Evolutionary conservation across 345 rosid species (phyloP).

Genomic region (Lumnitzera littorea): DNA sequence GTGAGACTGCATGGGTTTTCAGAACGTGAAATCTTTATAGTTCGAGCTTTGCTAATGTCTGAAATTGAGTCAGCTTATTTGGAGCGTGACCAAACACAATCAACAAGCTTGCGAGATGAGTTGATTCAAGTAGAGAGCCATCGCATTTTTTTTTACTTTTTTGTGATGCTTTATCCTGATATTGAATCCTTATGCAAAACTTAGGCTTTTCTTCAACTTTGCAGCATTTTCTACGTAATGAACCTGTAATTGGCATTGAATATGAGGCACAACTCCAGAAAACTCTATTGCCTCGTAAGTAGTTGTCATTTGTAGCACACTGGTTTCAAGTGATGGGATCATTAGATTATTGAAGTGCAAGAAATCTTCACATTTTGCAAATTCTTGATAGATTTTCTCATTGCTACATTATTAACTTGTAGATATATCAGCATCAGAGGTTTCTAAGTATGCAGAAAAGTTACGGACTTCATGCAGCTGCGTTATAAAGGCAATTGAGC

Average conservation of each 20-base stretch:
- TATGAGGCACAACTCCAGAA: constrained; percentile 88
- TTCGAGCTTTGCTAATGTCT: constrained; percentile 71
- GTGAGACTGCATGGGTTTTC: constrained; percentile 88
- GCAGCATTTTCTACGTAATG: constrained; percentile 57
- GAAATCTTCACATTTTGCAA: no score
- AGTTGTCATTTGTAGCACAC: neutral
- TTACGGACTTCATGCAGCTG: constrained; percentile 63
- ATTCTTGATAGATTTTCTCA: neutral
- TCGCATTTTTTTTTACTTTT: constrained; percentile 4
- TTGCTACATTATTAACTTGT: constrained; percentile 11
- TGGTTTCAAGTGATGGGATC: no score
- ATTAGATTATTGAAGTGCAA: no score
- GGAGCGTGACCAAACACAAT: constrained; percentile 91
- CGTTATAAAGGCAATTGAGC: constrained; percentile 80
- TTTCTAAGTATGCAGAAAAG: constrained; percentile 70
- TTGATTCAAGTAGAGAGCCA: constrained; percentile 56
- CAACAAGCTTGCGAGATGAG: constrained; percentile 83
- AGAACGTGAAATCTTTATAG: constrained; percentile 80
- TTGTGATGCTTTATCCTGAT: constrained; percentile 1
- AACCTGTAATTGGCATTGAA: constrained; percentile 85
- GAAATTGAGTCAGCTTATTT: constrained; percentile 93
- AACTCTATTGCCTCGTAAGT: constrained; percentile 81
- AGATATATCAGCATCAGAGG: constrained; percentile 78
- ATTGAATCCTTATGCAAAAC: neutral
- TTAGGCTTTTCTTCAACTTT: constrained; percentile 6